Evolutionary conservation across 2,329 filamentous ascomycete species (phyloP).

Genomic region (Ophiostoma sp.): DNA sequence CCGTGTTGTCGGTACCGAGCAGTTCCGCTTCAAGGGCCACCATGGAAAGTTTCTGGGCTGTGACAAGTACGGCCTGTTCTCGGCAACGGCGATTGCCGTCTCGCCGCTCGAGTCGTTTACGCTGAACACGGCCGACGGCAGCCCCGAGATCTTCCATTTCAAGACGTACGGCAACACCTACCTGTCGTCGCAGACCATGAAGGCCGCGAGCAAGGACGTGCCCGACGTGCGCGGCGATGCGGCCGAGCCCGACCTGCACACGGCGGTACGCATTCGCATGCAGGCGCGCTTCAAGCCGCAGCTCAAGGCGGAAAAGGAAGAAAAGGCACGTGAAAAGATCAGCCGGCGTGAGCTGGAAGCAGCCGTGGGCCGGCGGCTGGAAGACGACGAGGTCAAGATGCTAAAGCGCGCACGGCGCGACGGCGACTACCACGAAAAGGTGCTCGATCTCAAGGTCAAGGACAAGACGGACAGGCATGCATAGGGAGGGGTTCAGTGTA

Average conservation of each 20-base stretch:
- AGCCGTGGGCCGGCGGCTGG: slow-evolving; percentile 66
- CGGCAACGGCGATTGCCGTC: slow-evolving; percentile 73
- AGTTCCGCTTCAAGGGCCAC: slow-evolving; percentile 80
- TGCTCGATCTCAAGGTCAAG: slow-evolving; percentile 85
- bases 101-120: slow-evolving; percentile 78
- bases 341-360: slow-evolving; percentile 79
- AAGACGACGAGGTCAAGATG: slow-evolving; percentile 79
- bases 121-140: slow-evolving; percentile 41
- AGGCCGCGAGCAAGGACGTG: slow-evolving; percentile 38
- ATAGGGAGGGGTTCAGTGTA: background rate
- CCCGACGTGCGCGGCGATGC: slow-evolving; percentile 74
- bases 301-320: slow-evolving; percentile 72
- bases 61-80: slow-evolving; percentile 74
- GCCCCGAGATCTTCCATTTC: slow-evolving; percentile 64
- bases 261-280: slow-evolving; percentile 79
- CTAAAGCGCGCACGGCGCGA: slow-evolving; percentile 79
- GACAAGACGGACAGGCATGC: slow-evolving; percentile 82
- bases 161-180: slow-evolving; percentile 69
- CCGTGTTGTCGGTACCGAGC: slow-evolving; percentile 72
- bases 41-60: slow-evolving; percentile 85
- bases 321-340: slow-evolving; percentile 79
- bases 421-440: slow-evolving; percentile 81
- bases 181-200: slow-evolving; percentile 53
- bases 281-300: slow-evolving; percentile 89
- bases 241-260: slow-evolving; percentile 60